Percentiles rank a stretch among this genome's conserved stretches.
Conservation (phyloP, 2,329 filamentous ascomycete genomes). For the Xylariaceae sp. region DNA sequence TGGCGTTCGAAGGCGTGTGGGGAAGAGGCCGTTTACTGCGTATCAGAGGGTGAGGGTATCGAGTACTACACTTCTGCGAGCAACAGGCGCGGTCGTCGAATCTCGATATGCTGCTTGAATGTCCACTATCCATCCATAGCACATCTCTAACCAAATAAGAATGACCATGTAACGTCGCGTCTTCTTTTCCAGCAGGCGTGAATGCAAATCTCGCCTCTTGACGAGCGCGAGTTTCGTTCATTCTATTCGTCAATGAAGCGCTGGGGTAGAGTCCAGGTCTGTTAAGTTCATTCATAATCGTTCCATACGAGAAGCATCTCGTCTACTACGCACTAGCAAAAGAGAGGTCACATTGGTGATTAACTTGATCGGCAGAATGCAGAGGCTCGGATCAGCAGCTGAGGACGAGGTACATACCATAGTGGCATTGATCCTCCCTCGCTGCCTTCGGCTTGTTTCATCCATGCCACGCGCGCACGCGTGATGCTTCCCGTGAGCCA, state of each 20-base stretch:
- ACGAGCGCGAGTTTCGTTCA: constrained; percentile 3
- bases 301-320: constrained; percentile 4
- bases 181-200: constrained; percentile 1
- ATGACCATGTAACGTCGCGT: constrained; percentile 28
- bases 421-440: too few relatives aligned
- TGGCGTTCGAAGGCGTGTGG: constrained; percentile 20
- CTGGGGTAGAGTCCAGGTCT: neutral
- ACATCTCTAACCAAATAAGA: constrained; percentile 6
- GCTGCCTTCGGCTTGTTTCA: too few relatives aligned
- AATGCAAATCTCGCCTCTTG: neutral
- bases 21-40: neutral
- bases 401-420: too few relatives aligned
- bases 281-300: neutral
- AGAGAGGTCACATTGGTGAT: too few relatives aligned
- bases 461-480: too few relatives aligned
- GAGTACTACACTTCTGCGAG: neutral
- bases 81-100: neutral
- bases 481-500: too few relatives aligned
- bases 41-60: too few relatives aligned
- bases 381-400: too few relatives aligned
- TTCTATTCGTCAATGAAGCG: constrained; percentile 9
- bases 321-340: too few relatives aligned
- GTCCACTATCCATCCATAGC: too few relatives aligned
- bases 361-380: constrained; percentile 14
- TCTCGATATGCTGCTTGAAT: too few relatives aligned